Base-by-base conservation (phyloP, 768 basidiomycete species). In the Panaeolus papilionaceus region DNA sequence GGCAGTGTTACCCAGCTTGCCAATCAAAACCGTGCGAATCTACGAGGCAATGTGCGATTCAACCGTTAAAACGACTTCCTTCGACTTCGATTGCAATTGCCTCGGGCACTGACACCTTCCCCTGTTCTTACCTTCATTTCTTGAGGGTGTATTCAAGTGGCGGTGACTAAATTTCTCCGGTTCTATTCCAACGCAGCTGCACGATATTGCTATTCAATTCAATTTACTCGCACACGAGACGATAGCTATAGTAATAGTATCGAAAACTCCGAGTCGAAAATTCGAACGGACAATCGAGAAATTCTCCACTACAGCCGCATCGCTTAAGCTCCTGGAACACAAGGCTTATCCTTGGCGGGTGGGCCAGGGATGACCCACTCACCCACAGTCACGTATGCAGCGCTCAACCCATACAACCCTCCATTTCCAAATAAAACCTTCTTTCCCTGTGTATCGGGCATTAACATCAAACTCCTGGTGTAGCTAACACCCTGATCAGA, bases 361-460 rank as follows among this genome's bases (percentile, higher is more conserved):
- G 54, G 26, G 0, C 54, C 54, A 33, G 54, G 54, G 6, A 58
- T 37, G 14, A 58, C 14, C 54, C 54, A 58, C 54, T 58, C 54
- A 14, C 54, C 54, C 12, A 18, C 54, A 14, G 54, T 58, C 6
- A 58, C 54, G 14, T 58, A 58, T 12, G 54, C 54, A 33, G 54
- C 54, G 37, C 54, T 37, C 54, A 58, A 23, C 12, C 54, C 54
- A 37, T 58, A 58, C 54, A 58, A 58, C 2, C 54, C 54, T 11
- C 54, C 54, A 33, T 58, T 33, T 16, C 28, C 28, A 37, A 58
- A 33, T 12, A 58, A 16, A 6, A 58, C 54, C 54, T 58, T 58
- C 54, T 58, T 58, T 7, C 54, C 54, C 6, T 58, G 11, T 1
- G 54, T 37, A 37, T 58, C 54, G 10, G 54, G 54, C 28, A 58